A percentile compares a stretch with the other conserved stretches of the same genome.
Evolutionary conservation across 2,329 filamentous ascomycete genomes (phyloP).

Genomic region (Helminthosporium solani): DNA sequence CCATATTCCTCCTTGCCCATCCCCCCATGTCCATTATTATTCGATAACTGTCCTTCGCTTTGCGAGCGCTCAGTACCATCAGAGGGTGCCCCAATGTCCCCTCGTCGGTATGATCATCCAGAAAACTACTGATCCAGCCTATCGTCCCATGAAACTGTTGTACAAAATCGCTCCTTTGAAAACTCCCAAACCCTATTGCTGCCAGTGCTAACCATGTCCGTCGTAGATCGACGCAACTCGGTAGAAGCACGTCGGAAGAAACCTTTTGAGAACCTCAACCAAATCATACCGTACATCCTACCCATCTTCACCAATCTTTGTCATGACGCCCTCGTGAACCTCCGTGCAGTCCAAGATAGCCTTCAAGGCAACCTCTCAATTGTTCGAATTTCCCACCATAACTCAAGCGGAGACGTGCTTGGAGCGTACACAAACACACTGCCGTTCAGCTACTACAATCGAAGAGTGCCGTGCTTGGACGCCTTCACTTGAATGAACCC

Average conservation of each 20-base stretch:
- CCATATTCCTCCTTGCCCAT: too few relatives aligned
- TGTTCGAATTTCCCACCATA: too few relatives aligned
- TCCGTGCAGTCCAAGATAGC: not conserved
- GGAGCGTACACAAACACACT: too few relatives aligned
- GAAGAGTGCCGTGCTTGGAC: not conserved
- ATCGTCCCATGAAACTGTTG: not conserved
- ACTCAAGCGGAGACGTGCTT: too few relatives aligned
- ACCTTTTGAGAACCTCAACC: not conserved
- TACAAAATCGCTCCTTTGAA: not conserved
- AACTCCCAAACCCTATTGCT: not conserved
- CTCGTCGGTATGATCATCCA: too few relatives aligned
- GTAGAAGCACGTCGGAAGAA: not conserved
- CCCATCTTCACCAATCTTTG: not conserved
- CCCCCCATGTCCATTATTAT: not conserved
- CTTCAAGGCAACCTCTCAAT: not conserved
- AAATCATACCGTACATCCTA: not conserved
- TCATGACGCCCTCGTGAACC: too few relatives aligned
- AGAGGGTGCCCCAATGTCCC: too few relatives aligned
- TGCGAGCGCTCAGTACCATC: too few relatives aligned
- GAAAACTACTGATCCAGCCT: not conserved
- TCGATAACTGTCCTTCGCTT: not conserved
- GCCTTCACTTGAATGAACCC: slow-evolving; percentile 15
- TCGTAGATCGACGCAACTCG: not conserved
- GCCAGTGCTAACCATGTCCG: not conserved
- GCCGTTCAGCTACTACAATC: not conserved